Percentiles rank a stretch among this genome's conserved stretches.
Conservation (phyloP, 1,284 basidiomycete species). For the Trametes pubescens region DNA sequence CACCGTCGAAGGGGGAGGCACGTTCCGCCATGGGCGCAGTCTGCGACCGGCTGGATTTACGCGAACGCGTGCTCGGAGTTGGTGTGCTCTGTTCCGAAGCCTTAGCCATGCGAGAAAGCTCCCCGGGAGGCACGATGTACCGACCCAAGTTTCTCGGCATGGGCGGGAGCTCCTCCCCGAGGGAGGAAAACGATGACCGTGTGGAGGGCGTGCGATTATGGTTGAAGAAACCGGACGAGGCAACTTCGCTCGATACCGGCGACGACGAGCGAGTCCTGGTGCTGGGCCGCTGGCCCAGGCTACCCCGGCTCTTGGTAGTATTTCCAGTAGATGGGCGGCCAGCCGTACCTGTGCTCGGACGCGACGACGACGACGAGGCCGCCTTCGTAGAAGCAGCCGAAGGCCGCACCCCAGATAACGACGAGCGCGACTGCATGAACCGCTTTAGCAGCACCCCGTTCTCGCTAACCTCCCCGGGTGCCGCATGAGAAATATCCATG, state of each 20-base stretch:
- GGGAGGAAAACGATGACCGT: conserved; percentile 65
- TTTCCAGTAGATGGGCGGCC: conserved; percentile 30
- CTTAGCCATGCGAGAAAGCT: conserved; percentile 47
- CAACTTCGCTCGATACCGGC: conserved; percentile 61
- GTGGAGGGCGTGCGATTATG: conserved; percentile 50
- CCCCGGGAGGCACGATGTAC: conserved; percentile 61
- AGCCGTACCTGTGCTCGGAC: conserved; percentile 33
- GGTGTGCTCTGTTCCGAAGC: conserved; percentile 6
- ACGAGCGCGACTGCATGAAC: conserved; percentile 45
- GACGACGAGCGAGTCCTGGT: conserved; percentile 62
- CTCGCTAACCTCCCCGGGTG: conserved; percentile 30
- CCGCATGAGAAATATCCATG: conserved; percentile 37
- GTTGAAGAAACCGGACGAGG: conserved; percentile 59
- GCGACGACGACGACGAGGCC: conserved; percentile 22
- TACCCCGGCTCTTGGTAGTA: conserved; percentile 33
- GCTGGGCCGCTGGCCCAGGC: conserved; percentile 44
- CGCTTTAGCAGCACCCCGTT: conserved; percentile 30
- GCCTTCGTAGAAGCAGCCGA: conserved; percentile 28
- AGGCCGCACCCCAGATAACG: conserved; percentile 42
- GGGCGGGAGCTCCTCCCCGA: conserved; percentile 54
- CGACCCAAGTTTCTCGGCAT: conserved; percentile 46
- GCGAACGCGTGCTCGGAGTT: conserved; percentile 14
- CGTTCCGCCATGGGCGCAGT: conserved; percentile 32
- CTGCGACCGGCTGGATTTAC: conserved; percentile 33
- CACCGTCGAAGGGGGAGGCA: conserved; percentile 22